A percentile compares a stretch with the other conserved stretches of the same genome.
These are phyloP conservation scores for Micractinium sp. DNA, from an alignment of 139 green algal genomes.

Conservation along the genomic window DNA sequence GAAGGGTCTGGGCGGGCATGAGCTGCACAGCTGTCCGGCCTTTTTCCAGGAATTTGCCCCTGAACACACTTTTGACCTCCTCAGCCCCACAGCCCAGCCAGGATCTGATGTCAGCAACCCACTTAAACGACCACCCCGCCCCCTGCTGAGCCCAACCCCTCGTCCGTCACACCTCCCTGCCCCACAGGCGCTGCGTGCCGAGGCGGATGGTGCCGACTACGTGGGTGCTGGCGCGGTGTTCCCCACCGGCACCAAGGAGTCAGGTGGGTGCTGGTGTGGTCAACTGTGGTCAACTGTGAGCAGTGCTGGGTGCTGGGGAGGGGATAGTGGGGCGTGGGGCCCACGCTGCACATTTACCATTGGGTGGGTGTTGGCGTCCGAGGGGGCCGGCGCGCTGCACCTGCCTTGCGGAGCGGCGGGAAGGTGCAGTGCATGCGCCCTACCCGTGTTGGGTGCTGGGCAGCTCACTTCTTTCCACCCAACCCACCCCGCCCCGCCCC, in stretches of 20 bases:
- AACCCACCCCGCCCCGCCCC: not conserved
- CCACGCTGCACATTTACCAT: not conserved
- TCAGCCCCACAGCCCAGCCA: too few relatives aligned
- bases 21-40: too few relatives aligned
- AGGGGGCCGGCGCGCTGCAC: too few relatives aligned
- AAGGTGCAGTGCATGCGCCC: not conserved
- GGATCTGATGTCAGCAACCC: too few relatives aligned
- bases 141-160: too few relatives aligned
- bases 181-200: slow-evolving; percentile 60
- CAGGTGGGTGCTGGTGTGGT: not conserved
- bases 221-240: slow-evolving; percentile 84
- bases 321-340: too few relatives aligned
- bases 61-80: too few relatives aligned
- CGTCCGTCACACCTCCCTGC: not conserved
- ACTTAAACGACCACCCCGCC: too few relatives aligned
- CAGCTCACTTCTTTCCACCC: not conserved
- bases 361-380: not conserved
- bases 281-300: not conserved
- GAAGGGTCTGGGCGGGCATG: too few relatives aligned
- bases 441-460: not conserved
- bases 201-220: slow-evolving; percentile 89
- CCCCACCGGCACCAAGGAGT: slow-evolving; percentile 87
- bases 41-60: too few relatives aligned
- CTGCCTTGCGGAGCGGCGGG: not conserved
- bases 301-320: too few relatives aligned